Evolutionary conservation across 768 basidiomycete species (phyloP), one percentile per base, ranked within the genome.

Genomic region (Cantharellus anzutake): DNA sequence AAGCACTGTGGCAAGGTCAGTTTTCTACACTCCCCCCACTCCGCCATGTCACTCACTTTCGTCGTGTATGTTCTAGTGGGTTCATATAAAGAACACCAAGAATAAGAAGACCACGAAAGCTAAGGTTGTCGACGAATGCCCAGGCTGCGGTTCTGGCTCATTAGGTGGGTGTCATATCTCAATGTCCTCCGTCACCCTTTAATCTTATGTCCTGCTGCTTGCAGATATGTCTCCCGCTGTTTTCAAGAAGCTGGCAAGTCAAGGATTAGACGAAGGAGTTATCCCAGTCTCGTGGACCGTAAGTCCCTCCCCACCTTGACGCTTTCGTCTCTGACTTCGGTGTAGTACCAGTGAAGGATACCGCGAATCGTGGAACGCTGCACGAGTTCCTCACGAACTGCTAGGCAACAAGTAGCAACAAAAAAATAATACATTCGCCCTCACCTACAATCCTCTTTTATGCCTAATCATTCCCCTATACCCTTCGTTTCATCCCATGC

Each of bases 81-180:
- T 37, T 14, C 7, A 55, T 55, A 55, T 55, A 7, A 55, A 11
- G 11, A 55, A 11, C 35, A 55, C 52, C 35, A 37, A 11, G 52
- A 55, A 11, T 7, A 37, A 37, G 35, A 55, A 55, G 35, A 11
- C 52, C 52, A 7, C 7, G 7, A 11, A 11, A 11, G 11, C 52
- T 37, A 7, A 55, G 35, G 52, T 55, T 7, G 52, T 55, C 35
- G 52, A 55, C 52, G 52, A 55, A 55, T 55, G 52, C 52, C 52
- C 52, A 7, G 52, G 38, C 11, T 55, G 52, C 1, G 35, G 11
- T 11, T 11, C 52, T 7, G 35, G 35, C 11, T 11, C 11, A 11
- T 37, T 55, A 37, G 52, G 52, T 55, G 7, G 7, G 52, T 55
- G 44, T 11, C 11, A 11, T 11, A 11, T 48, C 1, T 48, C 44